Percentiles rank a stretch among this genome's conserved stretches.
Evolutionary conservation across 345 rosid species (phyloP).

Genomic region (Eucalyptus victrix): DNA sequence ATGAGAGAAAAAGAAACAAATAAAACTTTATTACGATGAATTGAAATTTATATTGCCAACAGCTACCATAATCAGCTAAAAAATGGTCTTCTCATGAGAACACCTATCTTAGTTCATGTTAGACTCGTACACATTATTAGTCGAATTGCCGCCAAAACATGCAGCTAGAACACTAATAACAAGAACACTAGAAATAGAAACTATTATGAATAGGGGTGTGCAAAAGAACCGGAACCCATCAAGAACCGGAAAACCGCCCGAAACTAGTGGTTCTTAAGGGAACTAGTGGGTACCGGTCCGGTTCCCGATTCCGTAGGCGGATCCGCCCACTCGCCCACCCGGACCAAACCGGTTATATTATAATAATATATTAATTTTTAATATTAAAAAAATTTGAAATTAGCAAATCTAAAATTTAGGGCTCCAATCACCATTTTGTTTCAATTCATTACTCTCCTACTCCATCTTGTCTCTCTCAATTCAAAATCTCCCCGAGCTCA

Average conservation of each 20-base stretch:
- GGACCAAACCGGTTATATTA: too few relatives aligned
- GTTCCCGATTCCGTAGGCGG: too few relatives aligned
- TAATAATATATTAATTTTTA: too few relatives aligned
- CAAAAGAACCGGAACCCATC: rapidly evolving
- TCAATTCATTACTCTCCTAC: too few relatives aligned
- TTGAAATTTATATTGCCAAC: not conserved
- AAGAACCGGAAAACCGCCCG: rapidly evolving
- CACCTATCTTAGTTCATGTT: not conserved
- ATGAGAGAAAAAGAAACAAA: not conserved
- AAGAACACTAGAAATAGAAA: not conserved
- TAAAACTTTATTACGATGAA: not conserved
- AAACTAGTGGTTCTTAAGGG: too few relatives aligned
- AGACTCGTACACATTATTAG: not conserved
- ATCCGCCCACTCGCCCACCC: too few relatives aligned
- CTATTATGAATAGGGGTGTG: not conserved
- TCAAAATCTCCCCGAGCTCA: too few relatives aligned
- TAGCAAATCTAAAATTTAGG: too few relatives aligned
- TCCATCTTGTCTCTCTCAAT: too few relatives aligned
- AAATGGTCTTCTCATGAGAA: not conserved
- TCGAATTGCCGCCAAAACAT: not conserved
- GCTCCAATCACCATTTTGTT: too few relatives aligned
- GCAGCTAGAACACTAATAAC: not conserved
- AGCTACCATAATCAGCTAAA: not conserved
- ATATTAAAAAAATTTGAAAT: too few relatives aligned
- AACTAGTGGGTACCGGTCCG: too few relatives aligned